Evolutionary conservation across 2,329 filamentous ascomycete species (phyloP).

Genomic region (Blastomyces emzantsi): DNA sequence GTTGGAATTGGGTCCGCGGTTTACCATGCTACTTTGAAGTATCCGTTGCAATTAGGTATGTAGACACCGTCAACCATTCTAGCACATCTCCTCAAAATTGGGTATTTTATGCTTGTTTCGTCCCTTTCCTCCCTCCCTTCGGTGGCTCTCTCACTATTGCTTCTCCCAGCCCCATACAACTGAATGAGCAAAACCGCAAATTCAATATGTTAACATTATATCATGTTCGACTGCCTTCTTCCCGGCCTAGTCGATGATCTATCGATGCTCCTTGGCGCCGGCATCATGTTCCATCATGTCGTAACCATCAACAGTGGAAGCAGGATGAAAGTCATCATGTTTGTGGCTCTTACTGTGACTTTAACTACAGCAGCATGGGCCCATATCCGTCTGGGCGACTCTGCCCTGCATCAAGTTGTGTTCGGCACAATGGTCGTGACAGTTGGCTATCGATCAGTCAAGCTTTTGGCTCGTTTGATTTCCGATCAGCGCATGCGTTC

Average conservation of each 20-base stretch:
- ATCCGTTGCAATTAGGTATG: slow-evolving; percentile 16
- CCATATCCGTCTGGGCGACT: slow-evolving; percentile 12
- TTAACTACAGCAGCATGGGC: slow-evolving; percentile 12
- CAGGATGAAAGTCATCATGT: slow-evolving; percentile 4
- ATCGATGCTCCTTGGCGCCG: slow-evolving; percentile 14
- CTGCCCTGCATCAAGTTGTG: slow-evolving; percentile 13
- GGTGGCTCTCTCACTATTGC: background rate
- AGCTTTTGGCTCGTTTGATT: slow-evolving; percentile 10
- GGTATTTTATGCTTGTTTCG: background rate
- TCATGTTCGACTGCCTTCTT: background rate
- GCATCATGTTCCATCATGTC: slow-evolving; percentile 15
- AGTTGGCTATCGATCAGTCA: slow-evolving; percentile 10
- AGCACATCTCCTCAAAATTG: background rate
- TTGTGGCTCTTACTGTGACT: slow-evolving; percentile 7
- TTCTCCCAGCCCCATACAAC: background rate
- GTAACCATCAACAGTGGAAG: slow-evolving; percentile 12
- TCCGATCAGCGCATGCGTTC: slow-evolving; percentile 7
- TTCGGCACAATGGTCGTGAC: slow-evolving; percentile 13
- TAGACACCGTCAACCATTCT: background rate
- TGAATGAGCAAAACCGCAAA: background rate
- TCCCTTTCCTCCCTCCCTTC: too few relatives aligned
- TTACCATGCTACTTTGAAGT: slow-evolving; percentile 22
- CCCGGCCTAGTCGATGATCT: slow-evolving; percentile 13
- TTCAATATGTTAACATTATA: background rate
- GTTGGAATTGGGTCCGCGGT: slow-evolving; percentile 19